These are phyloP conservation scores for Metschnikowia picachoensis DNA, from an alignment of 805 yeast genomes.

Conservation along the genomic window DNA sequence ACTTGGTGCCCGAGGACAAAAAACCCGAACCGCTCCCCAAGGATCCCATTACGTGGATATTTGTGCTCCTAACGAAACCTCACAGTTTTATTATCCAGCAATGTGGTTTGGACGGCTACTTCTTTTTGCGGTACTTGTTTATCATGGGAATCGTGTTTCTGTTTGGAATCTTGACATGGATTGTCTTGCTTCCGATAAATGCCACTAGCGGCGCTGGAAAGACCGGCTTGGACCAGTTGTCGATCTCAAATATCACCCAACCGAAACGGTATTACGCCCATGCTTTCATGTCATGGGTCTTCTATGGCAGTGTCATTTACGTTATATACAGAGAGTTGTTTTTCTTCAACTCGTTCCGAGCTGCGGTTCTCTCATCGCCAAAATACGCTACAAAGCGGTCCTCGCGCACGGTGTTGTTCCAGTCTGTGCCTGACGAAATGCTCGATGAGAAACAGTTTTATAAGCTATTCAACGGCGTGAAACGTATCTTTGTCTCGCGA, in stretches of 20 bases:
- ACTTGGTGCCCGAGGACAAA: constrained; percentile 50
- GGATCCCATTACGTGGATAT: constrained; percentile 70
- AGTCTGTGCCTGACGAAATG: constrained; percentile 73
- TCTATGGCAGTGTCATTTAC: constrained; percentile 65
- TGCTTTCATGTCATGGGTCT: constrained; percentile 75
- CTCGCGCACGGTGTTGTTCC: constrained; percentile 80
- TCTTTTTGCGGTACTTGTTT: constrained; percentile 75
- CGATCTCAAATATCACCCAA: constrained; percentile 70
- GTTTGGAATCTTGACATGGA: constrained; percentile 49
- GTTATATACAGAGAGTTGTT: constrained; percentile 78
- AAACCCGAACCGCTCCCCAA: constrained; percentile 71
- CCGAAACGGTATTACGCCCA: constrained; percentile 77
- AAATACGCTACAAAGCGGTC: constrained; percentile 69
- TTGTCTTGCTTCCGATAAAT: constrained; percentile 79
- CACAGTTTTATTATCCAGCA: constrained; percentile 77
- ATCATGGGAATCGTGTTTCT: constrained; percentile 48
- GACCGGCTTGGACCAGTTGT: constrained; percentile 67
- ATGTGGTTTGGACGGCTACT: constrained; percentile 92
- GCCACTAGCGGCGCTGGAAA: constrained; percentile 62
- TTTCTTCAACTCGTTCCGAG: constrained; percentile 71
- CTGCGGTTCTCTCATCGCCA: constrained; percentile 77
- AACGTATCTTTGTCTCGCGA: constrained; percentile 75
- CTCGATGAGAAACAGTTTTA: constrained; percentile 69
- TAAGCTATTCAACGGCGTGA: constrained; percentile 79
- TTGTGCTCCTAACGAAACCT: constrained; percentile 58